Percentiles rank a stretch among this genome's conserved stretches.
phyloP scores from a whole-genome alignment of 805 yeast species.

The Yamadazyma philogaea region DNA sequence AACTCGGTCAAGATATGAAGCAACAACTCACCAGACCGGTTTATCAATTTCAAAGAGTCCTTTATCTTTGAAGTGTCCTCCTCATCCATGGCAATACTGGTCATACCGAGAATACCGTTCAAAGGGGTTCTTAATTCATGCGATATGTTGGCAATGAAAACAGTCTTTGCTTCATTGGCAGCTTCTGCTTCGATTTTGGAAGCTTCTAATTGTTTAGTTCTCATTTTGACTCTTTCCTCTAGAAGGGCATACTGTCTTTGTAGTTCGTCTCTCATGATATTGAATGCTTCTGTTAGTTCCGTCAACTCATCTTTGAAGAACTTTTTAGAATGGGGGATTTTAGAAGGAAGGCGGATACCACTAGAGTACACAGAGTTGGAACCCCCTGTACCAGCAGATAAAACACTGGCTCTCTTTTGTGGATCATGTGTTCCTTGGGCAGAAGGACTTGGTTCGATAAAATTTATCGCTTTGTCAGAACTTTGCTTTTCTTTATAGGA shows the following conservation, averaged over 20 bases:
- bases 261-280: conserved; percentile 85
- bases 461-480: no score
- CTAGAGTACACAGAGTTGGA: conserved; percentile 39
- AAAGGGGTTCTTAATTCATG: conserved; percentile 88
- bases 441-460: background rate
- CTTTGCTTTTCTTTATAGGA: background rate
- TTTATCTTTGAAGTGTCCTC: conserved; percentile 63
- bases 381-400: conserved; percentile 29
- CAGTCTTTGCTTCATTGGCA: conserved; percentile 94
- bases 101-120: conserved; percentile 95
- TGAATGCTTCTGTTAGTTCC: conserved; percentile 84
- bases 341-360: conserved; percentile 39
- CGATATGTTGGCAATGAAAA: conserved; percentile 31
- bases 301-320: conserved; percentile 79
- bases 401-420: conserved; percentile 28
- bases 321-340: conserved; percentile 37
- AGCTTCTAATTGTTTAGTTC: conserved; percentile 85
- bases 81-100: conserved; percentile 91
- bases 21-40: conserved; percentile 86
- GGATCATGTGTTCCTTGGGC: conserved; percentile 14
- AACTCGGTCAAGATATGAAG: conserved; percentile 87
- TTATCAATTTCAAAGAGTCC: conserved; percentile 75
- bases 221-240: conserved; percentile 81
- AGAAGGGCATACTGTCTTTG: conserved; percentile 78
- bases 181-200: conserved; percentile 88